Conservation (phyloP, 306 rosid genomes). For the Castanopsis chinensis region DNA sequence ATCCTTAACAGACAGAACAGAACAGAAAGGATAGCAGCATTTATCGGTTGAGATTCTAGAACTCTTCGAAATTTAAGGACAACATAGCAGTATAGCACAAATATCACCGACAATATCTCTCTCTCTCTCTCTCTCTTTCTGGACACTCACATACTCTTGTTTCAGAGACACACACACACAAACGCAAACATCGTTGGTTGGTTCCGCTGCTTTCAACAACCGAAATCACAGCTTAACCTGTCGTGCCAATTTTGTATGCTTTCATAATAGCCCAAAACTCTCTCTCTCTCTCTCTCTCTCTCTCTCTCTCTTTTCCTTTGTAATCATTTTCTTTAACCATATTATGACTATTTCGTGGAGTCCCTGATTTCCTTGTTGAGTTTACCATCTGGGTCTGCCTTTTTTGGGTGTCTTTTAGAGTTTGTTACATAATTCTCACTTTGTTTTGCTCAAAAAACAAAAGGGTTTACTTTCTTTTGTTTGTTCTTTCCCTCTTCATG, state of each 20-base stretch:
- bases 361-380: not conserved
- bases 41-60: not conserved
- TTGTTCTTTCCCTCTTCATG: not conserved
- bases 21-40: not conserved
- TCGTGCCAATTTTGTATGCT: conserved; percentile 36
- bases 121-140: not conserved
- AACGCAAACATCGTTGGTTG: conserved; percentile 24
- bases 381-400: not conserved
- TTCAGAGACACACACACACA: too few species aligned
- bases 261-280: conserved; percentile 8
- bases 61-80: not conserved
- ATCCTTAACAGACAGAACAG: too few species aligned
- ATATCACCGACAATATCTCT: not conserved
- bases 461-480: not conserved
- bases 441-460: not conserved
- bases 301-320: conserved; percentile 2
- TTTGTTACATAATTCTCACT: not conserved
- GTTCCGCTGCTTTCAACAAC: conserved; percentile 39
- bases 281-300: conserved; percentile 13
- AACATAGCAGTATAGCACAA: not conserved
- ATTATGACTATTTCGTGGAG: not conserved
- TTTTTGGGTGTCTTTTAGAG: not conserved
- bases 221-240: conserved; percentile 70
- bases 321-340: not conserved
- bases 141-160: not conserved